A percentile compares a stretch with the other conserved stretches of the same genome.
Evolutionary conservation across 768 basidiomycete species (phyloP).

Genomic region (Postia placenta): DNA sequence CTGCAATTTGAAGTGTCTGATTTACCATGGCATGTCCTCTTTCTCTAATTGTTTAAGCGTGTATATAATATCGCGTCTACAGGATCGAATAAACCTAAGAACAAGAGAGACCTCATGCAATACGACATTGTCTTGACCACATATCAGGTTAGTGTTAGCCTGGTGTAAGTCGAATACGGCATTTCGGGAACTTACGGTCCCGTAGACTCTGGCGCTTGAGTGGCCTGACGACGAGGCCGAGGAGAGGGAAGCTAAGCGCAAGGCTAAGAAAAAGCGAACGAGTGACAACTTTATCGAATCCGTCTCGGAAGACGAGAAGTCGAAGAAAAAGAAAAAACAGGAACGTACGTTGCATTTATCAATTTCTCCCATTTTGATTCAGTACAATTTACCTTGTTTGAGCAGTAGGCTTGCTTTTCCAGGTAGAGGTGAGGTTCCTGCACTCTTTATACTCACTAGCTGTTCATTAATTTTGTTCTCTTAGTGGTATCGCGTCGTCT

Average conservation of each 20-base stretch:
- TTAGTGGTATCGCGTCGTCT: conserved; percentile 46
- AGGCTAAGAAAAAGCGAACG: conserved; percentile 16
- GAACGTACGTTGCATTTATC: conserved; percentile 9
- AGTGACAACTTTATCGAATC: conserved; percentile 19
- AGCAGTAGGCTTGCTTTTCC: conserved; percentile 43
- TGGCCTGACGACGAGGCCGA: conserved; percentile 45
- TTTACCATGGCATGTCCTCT: conserved; percentile 49
- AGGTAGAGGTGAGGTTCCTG: conserved; percentile 34
- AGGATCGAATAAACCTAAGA: conserved; percentile 40
- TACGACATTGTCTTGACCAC: conserved; percentile 30
- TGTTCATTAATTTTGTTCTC: not conserved
- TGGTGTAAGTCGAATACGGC: not conserved
- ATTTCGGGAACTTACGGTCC: not conserved
- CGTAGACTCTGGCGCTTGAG: conserved; percentile 49
- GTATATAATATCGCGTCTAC: not conserved
- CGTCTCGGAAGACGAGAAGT: conserved; percentile 17
- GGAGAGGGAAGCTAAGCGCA: conserved; percentile 33
- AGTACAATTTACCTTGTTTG: no score
- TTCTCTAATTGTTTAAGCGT: not conserved
- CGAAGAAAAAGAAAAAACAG: conserved; percentile 34
- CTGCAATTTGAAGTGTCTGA: conserved; percentile 39
- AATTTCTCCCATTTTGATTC: no score
- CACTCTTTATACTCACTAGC: not conserved
- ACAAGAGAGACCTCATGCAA: conserved; percentile 37
- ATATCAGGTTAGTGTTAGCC: conserved; percentile 28